Base-by-base conservation (phyloP, 2,329 filamentous ascomycete species). In the Cyphellophora europaea region DNA sequence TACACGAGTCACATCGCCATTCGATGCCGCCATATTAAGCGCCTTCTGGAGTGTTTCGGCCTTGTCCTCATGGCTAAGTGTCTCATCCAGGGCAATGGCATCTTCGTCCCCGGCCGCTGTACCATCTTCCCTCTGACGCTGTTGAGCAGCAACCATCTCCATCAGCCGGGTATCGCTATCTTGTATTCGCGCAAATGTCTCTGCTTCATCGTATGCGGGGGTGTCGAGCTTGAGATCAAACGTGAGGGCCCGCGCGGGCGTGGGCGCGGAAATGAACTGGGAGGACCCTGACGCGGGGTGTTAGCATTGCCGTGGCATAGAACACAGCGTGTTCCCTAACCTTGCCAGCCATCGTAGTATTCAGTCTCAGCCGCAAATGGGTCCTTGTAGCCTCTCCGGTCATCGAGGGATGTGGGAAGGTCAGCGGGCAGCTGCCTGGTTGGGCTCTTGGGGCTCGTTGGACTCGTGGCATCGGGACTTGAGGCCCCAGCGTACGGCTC, bases 301-400 rank as follows among this genome's bases (percentile, higher is more conserved):
- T n/a, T n/a, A n/a, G n/a, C n/a, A n/a, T n/a, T n/a, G 32, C 11
- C 14, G 27, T 21, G 14, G 11, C 11, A 33, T 19, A 27, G 25
- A 3, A 15, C 18, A 23, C n/a, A 11, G 25, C 14, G 29, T 28
- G 17, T n/a, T 14, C 32, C 12, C 69, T 55, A 58, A 81, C 89
- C 89, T 79, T 96, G 87, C 91, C 91, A 98, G 49, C 86, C 91
- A 72, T 98, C 91, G 59, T 96, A 98, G 66, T 95, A 86, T 67
- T 96, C 91, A 27, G 88, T 94, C 67, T 96, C 91, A 25, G 71
- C 70, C 37, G 82, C 72, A 44, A 79, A 73, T 8, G 21, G 21
- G 21, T 25, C 21, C 15, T 12, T 5, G 43, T 79, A 77, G 6
- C 30, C 30, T 49, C 79, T 75, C 41, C 91, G 77, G 65, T 98